A percentile compares a stretch with the other conserved stretches of the same genome.
Evolutionary conservation across 169 alveolate species (phyloP).

Genomic region (Eimeria falciformis): DNA sequence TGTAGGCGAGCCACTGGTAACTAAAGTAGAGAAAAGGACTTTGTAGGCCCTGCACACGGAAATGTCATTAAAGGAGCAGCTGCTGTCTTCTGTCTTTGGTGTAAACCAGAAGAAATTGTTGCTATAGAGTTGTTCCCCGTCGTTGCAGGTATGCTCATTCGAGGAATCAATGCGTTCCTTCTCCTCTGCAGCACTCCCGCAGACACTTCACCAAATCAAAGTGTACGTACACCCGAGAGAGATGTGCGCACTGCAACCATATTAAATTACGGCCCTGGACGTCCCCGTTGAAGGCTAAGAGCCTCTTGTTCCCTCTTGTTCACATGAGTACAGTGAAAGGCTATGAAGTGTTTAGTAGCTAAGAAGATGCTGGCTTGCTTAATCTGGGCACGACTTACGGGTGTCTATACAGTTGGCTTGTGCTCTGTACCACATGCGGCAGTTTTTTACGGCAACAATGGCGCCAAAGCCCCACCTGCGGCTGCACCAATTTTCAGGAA

Average conservation of each 20-base stretch:
- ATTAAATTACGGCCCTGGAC: too few species aligned
- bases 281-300: too few species aligned
- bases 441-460: constrained; percentile 77
- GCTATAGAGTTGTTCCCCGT: constrained; percentile 10
- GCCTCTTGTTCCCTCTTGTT: too few species aligned
- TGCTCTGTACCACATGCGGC: constrained; percentile 79
- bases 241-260: too few species aligned
- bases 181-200: background rate
- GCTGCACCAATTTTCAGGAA: constrained; percentile 83
- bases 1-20: background rate
- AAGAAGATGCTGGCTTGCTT: background rate
- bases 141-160: background rate
- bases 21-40: background rate
- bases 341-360: background rate
- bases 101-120: constrained; percentile 33
- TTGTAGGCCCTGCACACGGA: constrained; percentile 25
- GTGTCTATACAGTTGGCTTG: constrained; percentile 40
- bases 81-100: background rate
- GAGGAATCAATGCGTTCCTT: background rate
- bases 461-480: constrained; percentile 78
- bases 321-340: background rate
- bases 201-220: too few species aligned
- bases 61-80: background rate
- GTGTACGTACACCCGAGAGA: too few species aligned
- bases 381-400: background rate